These are phyloP conservation scores for Hypoxylon sp. DNA, from an alignment of 2,329 filamentous ascomycete species.

Conservation along the genomic window DNA sequence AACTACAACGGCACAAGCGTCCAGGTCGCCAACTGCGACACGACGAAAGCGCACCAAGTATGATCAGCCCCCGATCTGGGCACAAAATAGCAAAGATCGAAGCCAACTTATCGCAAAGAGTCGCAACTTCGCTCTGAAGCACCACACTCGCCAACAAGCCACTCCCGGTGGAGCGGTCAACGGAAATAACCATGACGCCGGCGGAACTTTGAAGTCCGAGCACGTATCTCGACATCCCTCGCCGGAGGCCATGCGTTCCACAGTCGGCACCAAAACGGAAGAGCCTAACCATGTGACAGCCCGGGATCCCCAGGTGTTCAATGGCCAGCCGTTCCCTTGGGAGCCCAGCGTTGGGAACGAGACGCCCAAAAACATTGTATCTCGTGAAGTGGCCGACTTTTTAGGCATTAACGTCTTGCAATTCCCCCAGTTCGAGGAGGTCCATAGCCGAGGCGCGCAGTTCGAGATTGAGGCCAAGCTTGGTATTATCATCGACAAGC, in stretches of 20 bases:
- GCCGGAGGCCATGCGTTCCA: slow-evolving; percentile 59
- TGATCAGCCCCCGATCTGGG: slow-evolving; percentile 62
- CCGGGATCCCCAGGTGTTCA: slow-evolving; percentile 44
- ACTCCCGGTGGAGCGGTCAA: slow-evolving; percentile 38
- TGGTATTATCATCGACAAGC: slow-evolving; percentile 81
- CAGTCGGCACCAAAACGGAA: slow-evolving; percentile 43
- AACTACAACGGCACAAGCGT: slow-evolving; percentile 44
- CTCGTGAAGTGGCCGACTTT: slow-evolving; percentile 83
- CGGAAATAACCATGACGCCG: slow-evolving; percentile 43
- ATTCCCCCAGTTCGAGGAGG: slow-evolving; percentile 73
- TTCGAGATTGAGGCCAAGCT: slow-evolving; percentile 97
- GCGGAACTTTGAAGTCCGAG: slow-evolving; percentile 47
- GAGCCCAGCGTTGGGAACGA: slow-evolving; percentile 76
- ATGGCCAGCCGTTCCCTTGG: slow-evolving; percentile 61
- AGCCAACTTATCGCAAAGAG: slow-evolving; percentile 52
- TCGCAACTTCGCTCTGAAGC: slow-evolving; percentile 61
- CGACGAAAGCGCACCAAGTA: slow-evolving; percentile 58
- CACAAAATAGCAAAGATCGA: slow-evolving; percentile 56
- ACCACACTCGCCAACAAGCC: slow-evolving; percentile 31
- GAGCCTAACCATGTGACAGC: slow-evolving; percentile 37
- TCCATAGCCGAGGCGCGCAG: slow-evolving; percentile 73
- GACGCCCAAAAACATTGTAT: slow-evolving; percentile 79
- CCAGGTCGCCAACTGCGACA: slow-evolving; percentile 52
- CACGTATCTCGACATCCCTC: slow-evolving; percentile 60
- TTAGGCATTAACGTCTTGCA: slow-evolving; percentile 78